Evolutionary conservation across 768 basidiomycete genomes (phyloP).

Genomic region (Phanerodontia chrysosporium): DNA sequence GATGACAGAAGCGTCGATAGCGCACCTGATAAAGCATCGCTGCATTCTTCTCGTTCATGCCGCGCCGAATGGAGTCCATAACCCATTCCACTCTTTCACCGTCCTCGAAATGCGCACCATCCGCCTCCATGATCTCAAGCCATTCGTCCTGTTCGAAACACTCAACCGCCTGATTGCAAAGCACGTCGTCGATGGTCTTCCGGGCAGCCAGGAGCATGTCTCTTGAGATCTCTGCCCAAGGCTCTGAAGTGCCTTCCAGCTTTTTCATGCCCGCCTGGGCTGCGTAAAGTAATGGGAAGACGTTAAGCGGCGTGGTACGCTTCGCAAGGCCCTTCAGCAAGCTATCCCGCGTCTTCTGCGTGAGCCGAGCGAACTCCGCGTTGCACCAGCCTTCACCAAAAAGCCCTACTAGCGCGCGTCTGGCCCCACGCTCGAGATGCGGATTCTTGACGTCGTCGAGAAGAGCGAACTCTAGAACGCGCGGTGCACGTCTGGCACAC

Average conservation of each 20-base stretch:
- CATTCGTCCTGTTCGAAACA: slow-evolving; percentile 72
- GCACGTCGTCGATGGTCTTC: slow-evolving; percentile 55
- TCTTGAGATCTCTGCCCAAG: slow-evolving; percentile 64
- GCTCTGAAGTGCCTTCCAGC: slow-evolving; percentile 53
- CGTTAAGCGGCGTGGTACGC: slow-evolving; percentile 60
- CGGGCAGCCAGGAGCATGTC: slow-evolving; percentile 67
- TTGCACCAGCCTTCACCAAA: slow-evolving; percentile 91
- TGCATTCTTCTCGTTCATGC: slow-evolving; percentile 62
- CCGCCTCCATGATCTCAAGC: slow-evolving; percentile 67
- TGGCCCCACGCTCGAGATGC: slow-evolving; percentile 55
- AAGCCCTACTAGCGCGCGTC: slow-evolving; percentile 72
- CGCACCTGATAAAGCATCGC: slow-evolving; percentile 73
- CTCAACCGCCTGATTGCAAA: slow-evolving; percentile 54
- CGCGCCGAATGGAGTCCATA: slow-evolving; percentile 59
- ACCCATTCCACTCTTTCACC: slow-evolving; percentile 74
- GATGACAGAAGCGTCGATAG: not conserved
- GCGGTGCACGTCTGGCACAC: slow-evolving; percentile 74
- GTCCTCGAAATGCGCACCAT: slow-evolving; percentile 74
- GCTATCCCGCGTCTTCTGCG: slow-evolving; percentile 58
- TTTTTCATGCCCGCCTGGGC: slow-evolving; percentile 58
- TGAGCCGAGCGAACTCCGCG: slow-evolving; percentile 70
- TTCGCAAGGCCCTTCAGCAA: slow-evolving; percentile 73
- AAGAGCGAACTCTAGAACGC: slow-evolving; percentile 79
- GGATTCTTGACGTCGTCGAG: slow-evolving; percentile 73
- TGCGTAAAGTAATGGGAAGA: slow-evolving; percentile 65